Evolutionary conservation across 148 eudicot species (phyloP), one percentile per base, ranked within the genome.

Genomic region (Rhododendron mucronatum): DNA sequence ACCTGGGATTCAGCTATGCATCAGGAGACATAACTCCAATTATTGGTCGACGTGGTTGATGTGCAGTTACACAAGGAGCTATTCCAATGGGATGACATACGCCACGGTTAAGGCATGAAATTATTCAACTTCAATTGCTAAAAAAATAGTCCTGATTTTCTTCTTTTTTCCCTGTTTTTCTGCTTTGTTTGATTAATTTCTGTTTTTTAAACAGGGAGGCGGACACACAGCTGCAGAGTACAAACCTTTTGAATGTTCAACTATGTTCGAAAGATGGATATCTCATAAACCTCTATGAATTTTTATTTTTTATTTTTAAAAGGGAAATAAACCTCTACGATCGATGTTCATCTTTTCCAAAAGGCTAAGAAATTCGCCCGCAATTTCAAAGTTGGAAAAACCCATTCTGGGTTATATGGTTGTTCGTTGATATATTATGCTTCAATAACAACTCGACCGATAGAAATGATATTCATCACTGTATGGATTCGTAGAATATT

Each of bases 81-180:
- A 86, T 51, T 83, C 88, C 33, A 88, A 88, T 35, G 14, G 73
- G 82, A 88, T 90, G 92, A 87, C 89, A 30, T 90, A 75, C 57
- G 87, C 90, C 8, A 90, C 92, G 13, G 87, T 89, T 41, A 90
- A 90, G 91, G 92, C 81, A 83, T 83, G 83, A 80, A 50, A 81
- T 61, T 61, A 16, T 20, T 87, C 50, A 18, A 50, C n/a, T 45
- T 26, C 35, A 26, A 6, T 79, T 12, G 82, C 30, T 48, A 12
- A 4, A 30, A 15, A 79, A 28, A 10, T 45, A 20, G n/a, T 77
- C 3, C 80, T 15, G 11, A 4, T 3, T 6, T 28, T 65, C n/a
- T n/a, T n/a, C 28, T 2, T 63, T 2, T 9, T n/a, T 9, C 28
- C 69, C 12, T 5, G 41, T 71, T 71, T 14, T 33, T 14, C 18